Percentiles rank a stretch among this genome's conserved stretches.
These are phyloP conservation scores for Stellera chamaejasme DNA, from an alignment of 345 rosid species.

Conservation along the genomic window DNA sequence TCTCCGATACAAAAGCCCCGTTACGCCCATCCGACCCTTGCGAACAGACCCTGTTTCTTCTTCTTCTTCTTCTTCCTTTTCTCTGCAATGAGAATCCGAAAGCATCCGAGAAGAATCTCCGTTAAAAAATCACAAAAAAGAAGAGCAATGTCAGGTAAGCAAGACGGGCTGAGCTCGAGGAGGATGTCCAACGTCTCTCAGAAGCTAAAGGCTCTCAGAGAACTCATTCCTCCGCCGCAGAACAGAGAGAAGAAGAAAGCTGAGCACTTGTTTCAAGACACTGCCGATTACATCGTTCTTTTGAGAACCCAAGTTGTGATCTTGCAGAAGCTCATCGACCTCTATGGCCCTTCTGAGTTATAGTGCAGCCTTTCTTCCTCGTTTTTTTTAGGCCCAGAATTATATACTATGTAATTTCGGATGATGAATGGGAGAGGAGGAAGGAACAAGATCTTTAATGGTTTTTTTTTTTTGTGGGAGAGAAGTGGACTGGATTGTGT, in stretches of 20 bases:
- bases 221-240: slow-evolving; percentile 42
- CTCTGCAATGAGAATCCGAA: neutral
- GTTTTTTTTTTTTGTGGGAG: slow-evolving; percentile 5
- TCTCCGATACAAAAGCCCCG: slow-evolving; percentile 37
- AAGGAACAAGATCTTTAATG: neutral
- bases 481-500: neutral
- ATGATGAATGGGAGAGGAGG: neutral
- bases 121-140: slow-evolving; percentile 14
- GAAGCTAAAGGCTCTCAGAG: slow-evolving; percentile 69
- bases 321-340: slow-evolving; percentile 53
- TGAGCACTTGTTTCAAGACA: slow-evolving; percentile 58
- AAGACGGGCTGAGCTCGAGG: slow-evolving; percentile 1
- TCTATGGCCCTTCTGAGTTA: slow-evolving; percentile 44
- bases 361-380: slow-evolving; percentile 11
- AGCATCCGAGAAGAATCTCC: slow-evolving; percentile 19
- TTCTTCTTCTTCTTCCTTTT: slow-evolving; percentile 1
- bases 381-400: neutral
- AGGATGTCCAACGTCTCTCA: slow-evolving; percentile 33
- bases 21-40: neutral
- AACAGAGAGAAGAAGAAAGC: slow-evolving; percentile 21
- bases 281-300: slow-evolving; percentile 72
- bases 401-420: neutral
- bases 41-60: neutral
- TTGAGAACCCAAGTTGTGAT: slow-evolving; percentile 58
- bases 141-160: slow-evolving; percentile 19